Evolutionary conservation across 139 green algal species (phyloP).

Genomic region (Gonium pectorale): DNA sequence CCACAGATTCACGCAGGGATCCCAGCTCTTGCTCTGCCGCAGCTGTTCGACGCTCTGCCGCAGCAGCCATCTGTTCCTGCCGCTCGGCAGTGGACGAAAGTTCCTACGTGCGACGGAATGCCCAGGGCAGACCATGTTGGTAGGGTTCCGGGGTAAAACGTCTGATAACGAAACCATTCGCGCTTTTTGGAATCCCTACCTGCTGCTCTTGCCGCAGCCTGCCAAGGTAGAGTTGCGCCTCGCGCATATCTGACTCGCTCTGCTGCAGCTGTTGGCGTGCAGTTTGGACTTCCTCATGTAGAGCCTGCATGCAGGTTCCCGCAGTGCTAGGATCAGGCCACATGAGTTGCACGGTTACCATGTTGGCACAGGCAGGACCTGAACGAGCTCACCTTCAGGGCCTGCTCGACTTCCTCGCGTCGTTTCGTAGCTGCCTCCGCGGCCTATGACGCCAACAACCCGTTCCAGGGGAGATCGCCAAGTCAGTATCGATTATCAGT

Average conservation of each 20-base stretch:
- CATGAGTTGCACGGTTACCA: too few species aligned
- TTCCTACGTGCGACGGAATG: too few species aligned
- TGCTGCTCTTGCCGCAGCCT: conserved; percentile 23
- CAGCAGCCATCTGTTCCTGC: conserved; percentile 32
- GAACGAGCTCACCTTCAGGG: not conserved
- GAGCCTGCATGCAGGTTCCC: too few species aligned
- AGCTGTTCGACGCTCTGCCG: not conserved
- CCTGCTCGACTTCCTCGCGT: not conserved
- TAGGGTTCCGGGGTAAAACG: too few species aligned
- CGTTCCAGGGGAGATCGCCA: too few species aligned
- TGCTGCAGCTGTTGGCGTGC: conserved; percentile 39
- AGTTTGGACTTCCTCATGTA: conserved; percentile 38
- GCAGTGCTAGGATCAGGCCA: too few species aligned
- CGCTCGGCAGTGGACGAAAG: not conserved
- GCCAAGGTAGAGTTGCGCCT: not conserved
- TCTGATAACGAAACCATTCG: too few species aligned
- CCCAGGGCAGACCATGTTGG: too few species aligned
- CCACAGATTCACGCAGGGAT: not conserved
- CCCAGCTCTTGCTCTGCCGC: conserved; percentile 20
- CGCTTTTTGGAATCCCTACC: not conserved
- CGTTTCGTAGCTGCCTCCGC: not conserved
- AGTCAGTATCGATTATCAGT: too few species aligned
- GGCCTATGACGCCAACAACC: too few species aligned
- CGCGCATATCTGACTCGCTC: not conserved
- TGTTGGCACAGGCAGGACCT: too few species aligned